A percentile compares a stretch with the other conserved stretches of the same genome.
Conservation (phyloP, 306 rosid species). For the Oxytropis ochrocephala region DNA sequence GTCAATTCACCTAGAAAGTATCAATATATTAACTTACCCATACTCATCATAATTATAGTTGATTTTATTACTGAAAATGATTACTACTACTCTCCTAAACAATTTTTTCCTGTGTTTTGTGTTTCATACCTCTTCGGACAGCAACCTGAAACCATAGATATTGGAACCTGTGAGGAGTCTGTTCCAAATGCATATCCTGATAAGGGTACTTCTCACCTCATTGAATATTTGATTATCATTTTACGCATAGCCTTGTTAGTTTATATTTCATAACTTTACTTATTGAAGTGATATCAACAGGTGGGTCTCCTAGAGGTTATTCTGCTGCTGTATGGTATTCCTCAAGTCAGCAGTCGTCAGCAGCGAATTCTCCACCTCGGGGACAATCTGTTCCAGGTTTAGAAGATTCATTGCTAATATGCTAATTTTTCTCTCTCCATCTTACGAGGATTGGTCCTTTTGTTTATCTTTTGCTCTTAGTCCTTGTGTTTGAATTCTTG, state of each 20-base stretch:
- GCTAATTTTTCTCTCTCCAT: no score
- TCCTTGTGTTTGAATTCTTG: no score
- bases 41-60: not conserved
- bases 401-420: no score
- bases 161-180: conserved; percentile 85
- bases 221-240: not conserved
- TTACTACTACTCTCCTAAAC: not conserved
- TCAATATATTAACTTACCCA: conserved; percentile 10
- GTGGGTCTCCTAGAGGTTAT: conserved; percentile 74
- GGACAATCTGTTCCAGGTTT: no score
- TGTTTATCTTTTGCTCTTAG: no score
- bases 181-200: conserved; percentile 84
- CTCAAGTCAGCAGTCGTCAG: conserved; percentile 98
- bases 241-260: not conserved
- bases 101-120: not conserved
- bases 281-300: conserved; percentile 39
- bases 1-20: conserved; percentile 71
- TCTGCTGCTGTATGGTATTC: conserved; percentile 80
- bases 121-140: conserved; percentile 20
- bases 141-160: conserved; percentile 85
- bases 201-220: conserved; percentile 49
- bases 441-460: no score
- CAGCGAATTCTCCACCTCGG: no score
- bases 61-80: conserved; percentile 7
- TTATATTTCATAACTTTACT: not conserved